phyloP scores from a whole-genome alignment of 2,329 filamentous ascomycete genomes.

The Fusarium redolens region DNA sequence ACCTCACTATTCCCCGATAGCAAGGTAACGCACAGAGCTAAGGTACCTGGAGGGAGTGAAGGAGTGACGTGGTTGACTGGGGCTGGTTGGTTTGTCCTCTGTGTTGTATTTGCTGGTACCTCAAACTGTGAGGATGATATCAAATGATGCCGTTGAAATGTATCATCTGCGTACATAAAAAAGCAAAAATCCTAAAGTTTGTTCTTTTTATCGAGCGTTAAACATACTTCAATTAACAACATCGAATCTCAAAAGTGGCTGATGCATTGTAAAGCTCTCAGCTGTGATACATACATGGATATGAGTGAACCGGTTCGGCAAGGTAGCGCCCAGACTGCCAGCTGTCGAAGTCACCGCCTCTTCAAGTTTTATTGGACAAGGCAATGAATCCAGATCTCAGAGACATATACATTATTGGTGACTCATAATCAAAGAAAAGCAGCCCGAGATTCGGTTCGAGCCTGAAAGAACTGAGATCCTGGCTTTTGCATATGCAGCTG shows the following conservation, averaged over 20 bases:
- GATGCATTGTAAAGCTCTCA: slow-evolving; percentile 4
- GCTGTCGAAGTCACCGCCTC: slow-evolving; percentile 33
- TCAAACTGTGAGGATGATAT: not conserved
- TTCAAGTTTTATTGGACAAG: slow-evolving; percentile 25
- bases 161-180: not conserved
- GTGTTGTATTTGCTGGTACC: slow-evolving; percentile 6
- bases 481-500: slow-evolving; percentile 16
- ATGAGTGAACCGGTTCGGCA: slow-evolving; percentile 24
- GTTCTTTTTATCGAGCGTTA: not conserved
- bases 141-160: not conserved
- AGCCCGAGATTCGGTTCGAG: slow-evolving; percentile 14
- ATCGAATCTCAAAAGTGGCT: slow-evolving; percentile 12
- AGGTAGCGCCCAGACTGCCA: slow-evolving; percentile 34
- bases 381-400: slow-evolving; percentile 1
- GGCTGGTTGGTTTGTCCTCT: slow-evolving; percentile 25
- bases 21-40: slow-evolving; percentile 24
- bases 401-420: slow-evolving; percentile 23
- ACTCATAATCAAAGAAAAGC: slow-evolving; percentile 13
- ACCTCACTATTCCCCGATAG: slow-evolving; percentile 40
- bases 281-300: not conserved
- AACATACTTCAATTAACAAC: not conserved
- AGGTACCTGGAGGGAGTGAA: slow-evolving; percentile 24
- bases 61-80: slow-evolving; percentile 40
- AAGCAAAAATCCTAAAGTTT: not conserved
- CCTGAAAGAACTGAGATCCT: slow-evolving; percentile 9